Percentiles rank a stretch among this genome's conserved stretches.
Conservation (phyloP, 768 basidiomycete genomes). For the Cystofilobasidium macerans region DNA sequence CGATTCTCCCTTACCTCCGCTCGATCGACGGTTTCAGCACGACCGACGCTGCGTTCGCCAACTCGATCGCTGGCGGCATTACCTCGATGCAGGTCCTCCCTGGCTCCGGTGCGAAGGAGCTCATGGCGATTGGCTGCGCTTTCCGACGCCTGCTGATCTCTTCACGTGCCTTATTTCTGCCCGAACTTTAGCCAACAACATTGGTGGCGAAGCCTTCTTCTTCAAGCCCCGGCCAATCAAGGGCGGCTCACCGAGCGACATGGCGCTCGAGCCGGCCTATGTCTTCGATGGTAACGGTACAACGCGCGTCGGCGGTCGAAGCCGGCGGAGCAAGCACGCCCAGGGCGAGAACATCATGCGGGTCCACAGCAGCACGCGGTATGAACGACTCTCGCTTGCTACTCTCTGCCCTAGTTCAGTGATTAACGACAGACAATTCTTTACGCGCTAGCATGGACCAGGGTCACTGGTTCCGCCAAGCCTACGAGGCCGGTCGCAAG, state of each 20-base stretch:
- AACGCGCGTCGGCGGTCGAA: not conserved
- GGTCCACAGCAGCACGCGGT: not conserved
- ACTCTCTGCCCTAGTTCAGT: too few relatives aligned
- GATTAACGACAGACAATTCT: too few relatives aligned
- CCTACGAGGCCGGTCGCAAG: conserved; percentile 1
- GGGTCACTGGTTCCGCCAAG: not conserved
- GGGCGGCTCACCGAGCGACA: conserved; percentile 41
- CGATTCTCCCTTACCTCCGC: conserved; percentile 22
- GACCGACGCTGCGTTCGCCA: conserved; percentile 41
- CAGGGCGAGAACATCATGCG: not conserved
- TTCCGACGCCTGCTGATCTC: too few relatives aligned
- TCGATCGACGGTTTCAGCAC: conserved; percentile 22
- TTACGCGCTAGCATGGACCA: too few relatives aligned
- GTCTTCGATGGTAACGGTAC: conserved; percentile 37
- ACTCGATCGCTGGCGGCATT: conserved; percentile 78
- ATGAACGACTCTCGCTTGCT: too few relatives aligned
- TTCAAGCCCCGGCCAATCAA: conserved; percentile 61
- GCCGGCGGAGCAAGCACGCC: not conserved
- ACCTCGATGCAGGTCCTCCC: conserved; percentile 65
- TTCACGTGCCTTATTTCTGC: too few relatives aligned
- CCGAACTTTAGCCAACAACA: too few relatives aligned
- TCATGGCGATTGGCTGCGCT: too few relatives aligned
- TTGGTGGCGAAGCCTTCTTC: conserved; percentile 65
- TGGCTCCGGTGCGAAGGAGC: too few relatives aligned
- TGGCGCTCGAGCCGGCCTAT: conserved; percentile 57